Percentiles rank a stretch among this genome's conserved stretches.
Conservation (phyloP, 2,329 filamentous ascomycete genomes). For the Fusarium mundagurra region DNA sequence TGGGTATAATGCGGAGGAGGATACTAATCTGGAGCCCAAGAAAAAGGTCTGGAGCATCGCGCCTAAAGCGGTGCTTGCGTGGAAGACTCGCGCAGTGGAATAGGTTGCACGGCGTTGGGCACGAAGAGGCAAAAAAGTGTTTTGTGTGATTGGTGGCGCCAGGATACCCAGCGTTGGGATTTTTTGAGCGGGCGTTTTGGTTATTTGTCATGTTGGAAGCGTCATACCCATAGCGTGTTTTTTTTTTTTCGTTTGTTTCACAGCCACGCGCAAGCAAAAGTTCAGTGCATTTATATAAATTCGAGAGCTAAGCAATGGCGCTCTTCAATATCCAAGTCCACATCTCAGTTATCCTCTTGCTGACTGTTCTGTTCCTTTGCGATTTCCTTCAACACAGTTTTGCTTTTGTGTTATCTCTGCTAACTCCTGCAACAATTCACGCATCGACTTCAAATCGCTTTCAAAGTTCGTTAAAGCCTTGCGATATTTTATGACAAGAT, state of each 20-base stretch:
- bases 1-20: background rate
- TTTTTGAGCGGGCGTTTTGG: background rate
- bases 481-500: background rate
- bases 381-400: background rate
- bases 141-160: background rate
- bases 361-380: background rate
- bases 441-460: fast-evolving
- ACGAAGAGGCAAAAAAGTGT: slow-evolving; percentile 55
- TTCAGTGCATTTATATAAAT: background rate
- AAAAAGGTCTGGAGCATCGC: slow-evolving; percentile 5
- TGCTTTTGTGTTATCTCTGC: background rate
- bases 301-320: background rate
- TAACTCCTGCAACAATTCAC: fast-evolving
- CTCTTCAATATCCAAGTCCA: background rate
- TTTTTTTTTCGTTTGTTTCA: background rate
- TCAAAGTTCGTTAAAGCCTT: fast-evolving
- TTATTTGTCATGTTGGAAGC: background rate
- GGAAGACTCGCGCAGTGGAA: background rate
- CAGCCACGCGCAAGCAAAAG: background rate
- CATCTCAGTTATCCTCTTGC: background rate
- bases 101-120: slow-evolving; percentile 39
- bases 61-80: background rate
- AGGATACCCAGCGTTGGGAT: background rate
- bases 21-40: slow-evolving; percentile 10
- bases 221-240: background rate